These are phyloP conservation scores for Bryopsis sp. DNA, from an alignment of 139 green algal species.

Conservation along the genomic window DNA sequence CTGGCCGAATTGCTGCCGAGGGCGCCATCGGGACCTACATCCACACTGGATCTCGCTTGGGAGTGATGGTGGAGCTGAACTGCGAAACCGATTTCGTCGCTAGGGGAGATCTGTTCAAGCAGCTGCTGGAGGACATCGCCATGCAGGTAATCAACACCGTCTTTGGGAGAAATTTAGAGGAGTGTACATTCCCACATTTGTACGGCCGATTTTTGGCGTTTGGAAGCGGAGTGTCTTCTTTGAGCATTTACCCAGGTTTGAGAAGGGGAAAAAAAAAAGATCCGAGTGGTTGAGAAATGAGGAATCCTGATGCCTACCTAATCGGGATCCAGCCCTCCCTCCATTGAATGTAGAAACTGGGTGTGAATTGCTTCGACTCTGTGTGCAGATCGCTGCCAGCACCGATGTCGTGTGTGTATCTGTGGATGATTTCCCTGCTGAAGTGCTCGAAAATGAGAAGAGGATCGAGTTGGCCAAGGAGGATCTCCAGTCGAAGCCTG, in stretches of 20 bases:
- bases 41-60: constrained; percentile 76
- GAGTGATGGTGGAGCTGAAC: constrained; percentile 92
- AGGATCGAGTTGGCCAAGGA: constrained; percentile 93
- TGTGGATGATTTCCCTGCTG: constrained; percentile 44
- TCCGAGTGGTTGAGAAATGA: too few relatives aligned
- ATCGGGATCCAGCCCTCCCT: too few relatives aligned
- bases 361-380: too few relatives aligned
- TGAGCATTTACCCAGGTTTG: too few relatives aligned
- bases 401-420: constrained; percentile 52
- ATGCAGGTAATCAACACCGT: constrained; percentile 46
- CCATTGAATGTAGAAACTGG: too few relatives aligned
- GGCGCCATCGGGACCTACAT: constrained; percentile 85
- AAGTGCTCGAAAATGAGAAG: constrained; percentile 55
- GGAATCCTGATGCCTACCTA: too few relatives aligned
- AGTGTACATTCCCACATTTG: too few relatives aligned
- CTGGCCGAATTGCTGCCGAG: constrained; percentile 82
- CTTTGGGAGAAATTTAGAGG: too few relatives aligned
- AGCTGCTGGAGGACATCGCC: constrained; percentile 49
- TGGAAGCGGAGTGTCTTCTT: too few relatives aligned
- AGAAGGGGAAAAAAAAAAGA: too few relatives aligned
- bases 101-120: constrained; percentile 75
- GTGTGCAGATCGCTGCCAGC: constrained; percentile 63
- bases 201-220: too few relatives aligned
- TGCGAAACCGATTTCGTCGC: constrained; percentile 95
- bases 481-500: constrained; percentile 88